These are phyloP conservation scores for Penicillium sp. DNA, from an alignment of 2,329 filamentous ascomycete species.

Conservation along the genomic window DNA sequence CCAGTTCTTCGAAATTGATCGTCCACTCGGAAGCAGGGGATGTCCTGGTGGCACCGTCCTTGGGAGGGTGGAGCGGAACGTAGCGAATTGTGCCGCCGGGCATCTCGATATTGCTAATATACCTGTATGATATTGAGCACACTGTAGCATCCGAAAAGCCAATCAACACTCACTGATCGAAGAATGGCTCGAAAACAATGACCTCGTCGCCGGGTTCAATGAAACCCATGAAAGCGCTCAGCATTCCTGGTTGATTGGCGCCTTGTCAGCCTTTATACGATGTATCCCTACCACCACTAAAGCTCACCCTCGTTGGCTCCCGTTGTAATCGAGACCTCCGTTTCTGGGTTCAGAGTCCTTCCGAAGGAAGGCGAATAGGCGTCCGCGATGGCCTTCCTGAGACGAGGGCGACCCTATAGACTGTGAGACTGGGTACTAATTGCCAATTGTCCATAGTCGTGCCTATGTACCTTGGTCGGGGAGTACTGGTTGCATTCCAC, in stretches of 20 bases:
- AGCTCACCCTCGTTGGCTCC: conserved; percentile 51
- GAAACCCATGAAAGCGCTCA: conserved; percentile 97
- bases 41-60: conserved; percentile 73
- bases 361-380: conserved; percentile 91
- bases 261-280: not conserved
- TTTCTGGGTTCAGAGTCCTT: conserved; percentile 78
- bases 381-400: conserved; percentile 90
- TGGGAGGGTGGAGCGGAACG: conserved; percentile 88
- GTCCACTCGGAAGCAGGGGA: conserved; percentile 87
- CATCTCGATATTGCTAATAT: conserved; percentile 99
- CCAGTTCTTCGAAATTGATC: conserved; percentile 79
- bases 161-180: conserved; percentile 74
- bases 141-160: not conserved
- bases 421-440: conserved; percentile 5
- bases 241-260: conserved; percentile 63
- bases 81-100: conserved; percentile 92
- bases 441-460: not conserved
- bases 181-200: conserved; percentile 97
- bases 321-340: conserved; percentile 92
- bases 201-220: conserved; percentile 94
- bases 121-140: conserved; percentile 50
- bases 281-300: not conserved
- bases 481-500: conserved; percentile 99
- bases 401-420: conserved; percentile 71
- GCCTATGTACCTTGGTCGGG: conserved; percentile 68